Evolutionary conservation across 2,329 filamentous ascomycete genomes (phyloP).

Genomic region (Cercospora sp.): DNA sequence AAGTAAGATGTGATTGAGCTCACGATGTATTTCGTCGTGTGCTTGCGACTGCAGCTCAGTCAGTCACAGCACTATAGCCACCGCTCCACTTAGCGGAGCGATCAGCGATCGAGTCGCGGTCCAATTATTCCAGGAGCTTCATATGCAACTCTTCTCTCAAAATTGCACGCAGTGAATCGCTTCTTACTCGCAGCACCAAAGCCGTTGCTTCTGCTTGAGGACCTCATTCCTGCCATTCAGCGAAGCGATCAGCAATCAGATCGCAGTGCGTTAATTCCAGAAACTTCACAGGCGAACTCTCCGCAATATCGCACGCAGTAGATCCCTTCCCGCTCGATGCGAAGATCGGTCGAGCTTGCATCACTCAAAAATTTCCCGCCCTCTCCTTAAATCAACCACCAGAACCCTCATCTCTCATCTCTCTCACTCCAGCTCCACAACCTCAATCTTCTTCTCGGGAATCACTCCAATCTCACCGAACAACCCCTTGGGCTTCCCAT

Average conservation of each 20-base stretch:
- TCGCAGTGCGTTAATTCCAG: neutral
- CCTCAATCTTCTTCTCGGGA: constrained; percentile 21
- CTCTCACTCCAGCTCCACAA: constrained; percentile 25
- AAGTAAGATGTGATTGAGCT: neutral
- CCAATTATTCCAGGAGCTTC: neutral
- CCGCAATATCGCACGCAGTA: neutral
- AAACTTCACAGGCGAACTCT: neutral
- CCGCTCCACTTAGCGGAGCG: neutral
- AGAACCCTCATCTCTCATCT: neutral
- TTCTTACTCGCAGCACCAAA: neutral
- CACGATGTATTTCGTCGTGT: neutral
- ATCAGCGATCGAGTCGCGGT: neutral
- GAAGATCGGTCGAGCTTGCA: neutral
- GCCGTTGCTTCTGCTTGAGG: neutral
- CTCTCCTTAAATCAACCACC: neutral
- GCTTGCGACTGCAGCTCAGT: neutral
- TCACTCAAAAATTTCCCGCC: neutral
- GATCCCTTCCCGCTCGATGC: neutral
- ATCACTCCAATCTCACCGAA: constrained; percentile 25
- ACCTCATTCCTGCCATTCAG: neutral
- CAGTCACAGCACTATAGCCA: neutral
- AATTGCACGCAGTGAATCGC: too few relatives aligned
- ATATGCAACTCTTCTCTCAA: neutral
- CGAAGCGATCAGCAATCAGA: neutral
- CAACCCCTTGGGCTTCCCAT: neutral